Evolutionary conservation across 192 early-diverging fungal genomes (phyloP).

Genomic region (Linnemannia exigua): DNA sequence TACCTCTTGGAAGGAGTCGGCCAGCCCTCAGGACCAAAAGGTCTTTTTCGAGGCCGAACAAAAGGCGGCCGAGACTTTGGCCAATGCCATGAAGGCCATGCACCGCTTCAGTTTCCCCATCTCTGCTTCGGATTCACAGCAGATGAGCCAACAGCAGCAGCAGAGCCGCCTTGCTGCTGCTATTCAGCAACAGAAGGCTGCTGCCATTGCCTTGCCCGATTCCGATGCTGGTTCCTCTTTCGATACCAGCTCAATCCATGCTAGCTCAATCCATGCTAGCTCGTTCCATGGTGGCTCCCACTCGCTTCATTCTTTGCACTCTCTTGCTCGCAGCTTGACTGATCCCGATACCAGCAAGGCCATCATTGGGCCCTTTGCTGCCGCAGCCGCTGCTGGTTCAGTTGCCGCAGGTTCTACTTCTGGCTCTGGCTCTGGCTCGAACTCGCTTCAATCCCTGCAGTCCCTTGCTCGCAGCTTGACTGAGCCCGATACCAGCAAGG

Average conservation of each 20-base stretch:
- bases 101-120: slow-evolving; percentile 50
- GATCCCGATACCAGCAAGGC: slow-evolving; percentile 6
- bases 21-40: slow-evolving; percentile 39
- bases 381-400: background rate
- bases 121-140: slow-evolving; percentile 24
- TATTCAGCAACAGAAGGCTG: slow-evolving; percentile 43
- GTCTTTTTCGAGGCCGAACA: slow-evolving; percentile 54
- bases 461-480: slow-evolving; percentile 22
- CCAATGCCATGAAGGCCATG: slow-evolving; percentile 56
- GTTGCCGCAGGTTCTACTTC: slow-evolving; percentile 14
- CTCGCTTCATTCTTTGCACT: background rate
- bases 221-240: slow-evolving; percentile 28
- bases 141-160: slow-evolving; percentile 38
- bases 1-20: slow-evolving; percentile 40
- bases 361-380: slow-evolving; percentile 20
- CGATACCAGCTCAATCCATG: slow-evolving; percentile 9
- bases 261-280: slow-evolving; percentile 15
- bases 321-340: slow-evolving; percentile 22
- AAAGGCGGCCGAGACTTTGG: slow-evolving; percentile 51
- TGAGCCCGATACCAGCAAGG: slow-evolving; percentile 4
- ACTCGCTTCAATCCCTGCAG: background rate
- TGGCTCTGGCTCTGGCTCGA: slow-evolving; percentile 13
- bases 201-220: slow-evolving; percentile 42
- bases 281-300: slow-evolving; percentile 13
- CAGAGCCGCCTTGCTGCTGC: slow-evolving; percentile 33